A percentile compares a stretch with the other conserved stretches of the same genome.
Evolutionary conservation across 164 flowering plant species (phyloP).

Genomic region (Taxillus chinensis): DNA sequence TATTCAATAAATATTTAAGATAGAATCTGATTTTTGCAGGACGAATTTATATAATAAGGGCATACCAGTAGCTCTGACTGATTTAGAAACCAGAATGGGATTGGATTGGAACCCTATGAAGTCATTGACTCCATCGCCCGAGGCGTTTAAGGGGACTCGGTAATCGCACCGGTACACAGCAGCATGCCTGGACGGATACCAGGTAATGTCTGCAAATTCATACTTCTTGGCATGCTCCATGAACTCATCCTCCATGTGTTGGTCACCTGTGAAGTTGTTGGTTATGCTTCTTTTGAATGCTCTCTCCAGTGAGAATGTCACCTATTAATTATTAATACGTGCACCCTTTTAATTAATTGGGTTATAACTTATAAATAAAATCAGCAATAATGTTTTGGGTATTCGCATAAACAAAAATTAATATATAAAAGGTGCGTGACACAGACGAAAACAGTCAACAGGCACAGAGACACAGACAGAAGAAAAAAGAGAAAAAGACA

Average conservation of each 20-base stretch:
- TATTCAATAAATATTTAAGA: no score
- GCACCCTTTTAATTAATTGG: background rate
- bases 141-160: constrained; percentile 44
- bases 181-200: constrained; percentile 72
- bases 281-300: constrained; percentile 77
- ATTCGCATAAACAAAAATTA: no score
- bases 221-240: constrained; percentile 42
- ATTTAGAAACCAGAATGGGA: constrained; percentile 24
- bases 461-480: no score
- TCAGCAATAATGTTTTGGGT: no score
- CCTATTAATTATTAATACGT: constrained; percentile 22
- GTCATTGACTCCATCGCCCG: constrained; percentile 68
- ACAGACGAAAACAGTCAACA: no score
- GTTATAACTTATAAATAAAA: no score
- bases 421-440: no score
- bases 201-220: constrained; percentile 81
- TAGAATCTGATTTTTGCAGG: no score
- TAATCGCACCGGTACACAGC: constrained; percentile 69
- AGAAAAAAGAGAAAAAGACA: background rate
- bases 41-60: no score
- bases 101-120: constrained; percentile 72
- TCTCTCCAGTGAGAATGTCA: constrained; percentile 50
- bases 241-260: constrained; percentile 39
- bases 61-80: constrained; percentile 55
- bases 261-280: constrained; percentile 47